Conservation (phyloP, 2,329 filamentous ascomycete genomes). For the Ophiognomonia clavigignenti-juglandacearum region DNA sequence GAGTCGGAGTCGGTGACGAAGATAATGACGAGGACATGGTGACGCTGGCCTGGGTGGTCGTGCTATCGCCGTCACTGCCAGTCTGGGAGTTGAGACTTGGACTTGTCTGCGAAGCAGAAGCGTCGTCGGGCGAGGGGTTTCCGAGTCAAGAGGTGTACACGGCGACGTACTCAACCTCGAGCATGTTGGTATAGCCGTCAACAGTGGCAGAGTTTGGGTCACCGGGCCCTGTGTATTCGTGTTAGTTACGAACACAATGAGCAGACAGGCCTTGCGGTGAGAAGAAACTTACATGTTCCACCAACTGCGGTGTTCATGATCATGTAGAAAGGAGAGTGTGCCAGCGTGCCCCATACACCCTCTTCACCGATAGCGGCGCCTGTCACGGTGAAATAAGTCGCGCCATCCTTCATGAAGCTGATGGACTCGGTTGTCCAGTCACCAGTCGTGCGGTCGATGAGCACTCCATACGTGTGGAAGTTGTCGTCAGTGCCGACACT, state of each 20-base stretch:
- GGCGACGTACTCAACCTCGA: conserved; percentile 25
- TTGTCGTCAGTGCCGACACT: conserved; percentile 23
- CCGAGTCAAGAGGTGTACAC: conserved; percentile 19
- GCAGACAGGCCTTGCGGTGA: not conserved
- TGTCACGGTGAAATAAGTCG: conserved; percentile 36
- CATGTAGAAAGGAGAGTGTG: conserved; percentile 45
- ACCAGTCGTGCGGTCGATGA: conserved; percentile 42
- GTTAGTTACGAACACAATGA: conserved; percentile 7
- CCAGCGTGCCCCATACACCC: conserved; percentile 43
- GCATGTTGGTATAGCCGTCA: conserved; percentile 22
- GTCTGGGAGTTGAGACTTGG: not conserved
- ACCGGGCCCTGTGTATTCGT: conserved; percentile 37
- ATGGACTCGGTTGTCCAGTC: conserved; percentile 46
- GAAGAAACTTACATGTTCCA: conserved; percentile 40
- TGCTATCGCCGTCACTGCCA: not conserved
- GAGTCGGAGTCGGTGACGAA: not conserved
- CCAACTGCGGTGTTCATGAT: conserved; percentile 54
- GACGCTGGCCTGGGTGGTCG: not conserved
- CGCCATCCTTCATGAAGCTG: conserved; percentile 44
- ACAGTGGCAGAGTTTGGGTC: conserved; percentile 33
- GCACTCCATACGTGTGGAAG: conserved; percentile 47
- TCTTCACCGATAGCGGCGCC: conserved; percentile 40
- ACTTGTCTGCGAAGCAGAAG: not conserved
- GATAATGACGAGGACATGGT: not conserved
- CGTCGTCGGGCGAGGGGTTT: conserved; percentile 3